A percentile compares a stretch with the other conserved stretches of the same genome.
Conservation (phyloP, 208 protist species). For the Wallacemonas rigidus region DNA sequence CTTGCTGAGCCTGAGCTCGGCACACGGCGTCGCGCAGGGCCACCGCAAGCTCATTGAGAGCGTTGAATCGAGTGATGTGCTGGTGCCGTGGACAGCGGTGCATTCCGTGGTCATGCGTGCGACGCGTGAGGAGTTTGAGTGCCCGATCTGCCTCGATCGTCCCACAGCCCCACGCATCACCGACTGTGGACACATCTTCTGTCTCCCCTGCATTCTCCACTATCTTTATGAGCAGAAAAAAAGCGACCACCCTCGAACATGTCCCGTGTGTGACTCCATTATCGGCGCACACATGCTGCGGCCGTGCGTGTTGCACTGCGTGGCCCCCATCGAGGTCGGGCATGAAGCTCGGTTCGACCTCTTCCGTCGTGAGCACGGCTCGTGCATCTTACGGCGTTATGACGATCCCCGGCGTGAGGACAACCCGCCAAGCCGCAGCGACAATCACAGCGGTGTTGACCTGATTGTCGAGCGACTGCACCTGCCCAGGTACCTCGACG, state of each 20-base stretch:
- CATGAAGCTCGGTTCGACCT: conserved; percentile 60
- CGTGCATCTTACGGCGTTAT: conserved; percentile 65
- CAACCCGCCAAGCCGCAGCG: not conserved
- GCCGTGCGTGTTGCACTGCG: conserved; percentile 58
- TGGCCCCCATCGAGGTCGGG: conserved; percentile 31
- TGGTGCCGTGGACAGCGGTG: conserved; percentile 80
- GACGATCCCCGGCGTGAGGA: conserved; percentile 46
- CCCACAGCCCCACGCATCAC: conserved; percentile 77
- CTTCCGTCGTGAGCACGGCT: conserved; percentile 56
- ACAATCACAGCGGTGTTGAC: not conserved
- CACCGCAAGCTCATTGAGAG: conserved; percentile 63
- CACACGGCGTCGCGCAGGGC: conserved; percentile 55
- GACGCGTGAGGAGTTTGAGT: conserved; percentile 77
- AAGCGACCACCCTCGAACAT: conserved; percentile 53
- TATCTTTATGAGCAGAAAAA: conserved; percentile 55
- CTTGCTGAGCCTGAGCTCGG: conserved; percentile 33
- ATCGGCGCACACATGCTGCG: conserved; percentile 51
- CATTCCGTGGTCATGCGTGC: conserved; percentile 78
- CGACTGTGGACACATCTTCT: conserved; percentile 87
- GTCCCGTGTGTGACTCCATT: conserved; percentile 75
- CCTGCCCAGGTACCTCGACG: conserved; percentile 55
- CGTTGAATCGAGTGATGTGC: conserved; percentile 47
- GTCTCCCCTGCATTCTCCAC: conserved; percentile 76
- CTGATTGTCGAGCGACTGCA: conserved; percentile 10
- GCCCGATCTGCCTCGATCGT: conserved; percentile 80